Conservation (phyloP, 2,329 filamentous ascomycete species). For the Exophiala calicioides region DNA sequence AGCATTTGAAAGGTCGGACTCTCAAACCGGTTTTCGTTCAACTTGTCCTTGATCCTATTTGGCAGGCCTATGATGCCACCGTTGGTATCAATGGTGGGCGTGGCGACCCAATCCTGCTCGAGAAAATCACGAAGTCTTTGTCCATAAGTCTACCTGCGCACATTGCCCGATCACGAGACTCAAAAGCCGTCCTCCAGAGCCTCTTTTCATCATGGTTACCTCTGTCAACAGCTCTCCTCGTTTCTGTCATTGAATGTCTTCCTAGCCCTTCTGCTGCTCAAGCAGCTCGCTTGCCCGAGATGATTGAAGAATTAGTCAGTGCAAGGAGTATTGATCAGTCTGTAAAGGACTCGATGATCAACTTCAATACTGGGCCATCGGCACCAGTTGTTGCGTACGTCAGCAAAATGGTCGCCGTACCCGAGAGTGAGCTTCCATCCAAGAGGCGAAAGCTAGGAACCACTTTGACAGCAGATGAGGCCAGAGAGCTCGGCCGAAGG, state of each 20-base stretch:
- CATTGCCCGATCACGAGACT: conserved; percentile 78
- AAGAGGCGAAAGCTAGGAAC: conserved; percentile 72
- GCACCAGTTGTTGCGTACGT: conserved; percentile 90
- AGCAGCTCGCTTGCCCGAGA: conserved; percentile 72
- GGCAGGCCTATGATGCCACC: conserved; percentile 92
- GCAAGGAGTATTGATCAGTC: conserved; percentile 66
- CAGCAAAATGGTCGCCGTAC: conserved; percentile 96
- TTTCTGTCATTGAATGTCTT: conserved; percentile 90
- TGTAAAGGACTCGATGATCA: conserved; percentile 77
- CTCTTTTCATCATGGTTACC: conserved; percentile 90
- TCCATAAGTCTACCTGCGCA: conserved; percentile 82
- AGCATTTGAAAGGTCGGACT: conserved; percentile 87
- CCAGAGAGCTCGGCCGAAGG: conserved; percentile 78
- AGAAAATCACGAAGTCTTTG: conserved; percentile 94
- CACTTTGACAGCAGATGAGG: conserved; percentile 82
- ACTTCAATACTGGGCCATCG: conserved; percentile 69
- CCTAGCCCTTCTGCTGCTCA: conserved; percentile 83
- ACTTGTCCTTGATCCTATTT: conserved; percentile 90
- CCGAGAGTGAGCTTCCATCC: conserved; percentile 84
- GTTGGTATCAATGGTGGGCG: conserved; percentile 73
- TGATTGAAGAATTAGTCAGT: conserved; percentile 79
- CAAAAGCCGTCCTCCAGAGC: conserved; percentile 77
- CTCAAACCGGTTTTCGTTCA: conserved; percentile 98
- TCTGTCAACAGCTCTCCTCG: conserved; percentile 84
- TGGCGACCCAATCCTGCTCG: conserved; percentile 77